These are phyloP conservation scores for Pichia sp. DNA, from an alignment of 1,139 yeast genomes.

Conservation along the genomic window DNA sequence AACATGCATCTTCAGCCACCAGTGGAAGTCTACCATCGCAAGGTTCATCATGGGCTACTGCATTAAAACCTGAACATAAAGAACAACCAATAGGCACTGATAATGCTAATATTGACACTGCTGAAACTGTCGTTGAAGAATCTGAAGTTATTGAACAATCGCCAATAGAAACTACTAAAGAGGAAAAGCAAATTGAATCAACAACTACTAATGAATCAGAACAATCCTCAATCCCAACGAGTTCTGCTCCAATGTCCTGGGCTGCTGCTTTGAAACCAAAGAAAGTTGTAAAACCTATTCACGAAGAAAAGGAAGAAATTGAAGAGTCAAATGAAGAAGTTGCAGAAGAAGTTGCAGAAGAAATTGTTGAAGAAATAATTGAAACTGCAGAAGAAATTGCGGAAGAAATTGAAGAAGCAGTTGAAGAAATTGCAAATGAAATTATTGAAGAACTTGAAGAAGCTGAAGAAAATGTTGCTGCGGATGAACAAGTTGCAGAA, in stretches of 20 bases:
- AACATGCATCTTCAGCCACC: conserved; percentile 14
- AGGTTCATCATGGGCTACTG: conserved; percentile 30
- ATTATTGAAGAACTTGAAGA: conserved; percentile 1
- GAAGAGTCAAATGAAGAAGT: conserved; percentile 5
- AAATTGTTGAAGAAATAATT: conserved; percentile 18
- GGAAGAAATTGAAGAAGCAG: conserved; percentile 16
- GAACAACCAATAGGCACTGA: conserved; percentile 11
- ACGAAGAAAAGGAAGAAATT: conserved; percentile 15
- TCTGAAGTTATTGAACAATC: neutral
- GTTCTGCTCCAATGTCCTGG: conserved; percentile 36
- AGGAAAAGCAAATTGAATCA: conserved; percentile 5
- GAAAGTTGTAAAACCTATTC: conserved; percentile 18
- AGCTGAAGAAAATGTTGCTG: conserved; percentile 1
- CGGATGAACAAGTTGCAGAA: conserved; percentile 2
- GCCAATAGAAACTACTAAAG: neutral
- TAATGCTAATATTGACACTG: too few species aligned
- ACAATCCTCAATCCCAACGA: conserved; percentile 39
- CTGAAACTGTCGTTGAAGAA: neutral
- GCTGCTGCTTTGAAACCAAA: conserved; percentile 22
- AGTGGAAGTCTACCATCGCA: conserved; percentile 15
- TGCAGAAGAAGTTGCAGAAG: conserved; percentile 14
- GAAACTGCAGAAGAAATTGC: conserved; percentile 14
- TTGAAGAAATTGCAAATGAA: conserved; percentile 21
- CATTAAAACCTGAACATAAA: conserved; percentile 27
- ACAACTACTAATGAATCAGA: conserved; percentile 29